Conservation (phyloP, 164 flowering plant species). For the Cinnamomum chago region DNA sequence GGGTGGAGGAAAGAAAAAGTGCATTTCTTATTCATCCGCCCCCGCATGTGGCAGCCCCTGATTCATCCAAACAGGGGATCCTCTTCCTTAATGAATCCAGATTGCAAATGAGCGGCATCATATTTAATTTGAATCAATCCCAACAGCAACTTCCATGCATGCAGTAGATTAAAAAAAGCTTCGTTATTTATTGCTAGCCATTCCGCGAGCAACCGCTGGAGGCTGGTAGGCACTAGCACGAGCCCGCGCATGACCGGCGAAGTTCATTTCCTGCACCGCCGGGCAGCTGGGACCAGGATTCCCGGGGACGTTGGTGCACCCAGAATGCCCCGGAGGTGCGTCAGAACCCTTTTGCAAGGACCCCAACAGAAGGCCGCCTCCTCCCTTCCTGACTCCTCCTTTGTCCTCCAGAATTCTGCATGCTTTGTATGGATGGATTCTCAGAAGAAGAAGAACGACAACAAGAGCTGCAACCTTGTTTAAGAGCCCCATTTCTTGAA, state of each 20-base stretch:
- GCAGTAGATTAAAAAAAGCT: neutral
- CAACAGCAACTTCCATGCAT: too few species aligned
- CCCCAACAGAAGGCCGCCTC: slow-evolving; percentile 8
- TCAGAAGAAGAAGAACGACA: slow-evolving; percentile 2
- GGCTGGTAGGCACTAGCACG: slow-evolving; percentile 6
- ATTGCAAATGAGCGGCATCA: too few species aligned
- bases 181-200: neutral
- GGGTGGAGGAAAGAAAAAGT: too few species aligned
- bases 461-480: slow-evolving; percentile 7
- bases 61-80: too few species aligned
- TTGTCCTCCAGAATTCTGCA: slow-evolving; percentile 16
- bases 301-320: slow-evolving; percentile 38
- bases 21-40: too few species aligned
- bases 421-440: slow-evolving; percentile 11
- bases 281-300: slow-evolving; percentile 27
- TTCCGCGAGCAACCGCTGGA: neutral
- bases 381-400: slow-evolving; percentile 14
- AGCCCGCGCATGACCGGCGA: slow-evolving; percentile 20
- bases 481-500: slow-evolving; percentile 5
- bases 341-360: slow-evolving; percentile 31
- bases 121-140: too few species aligned
- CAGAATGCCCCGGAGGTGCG: slow-evolving; percentile 28
- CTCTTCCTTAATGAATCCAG: too few species aligned
- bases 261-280: slow-evolving; percentile 16
- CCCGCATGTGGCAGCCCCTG: too few species aligned